These are phyloP conservation scores for Biscogniauxia sp. DNA, from an alignment of 2,329 filamentous ascomycete species.

Conservation along the genomic window DNA sequence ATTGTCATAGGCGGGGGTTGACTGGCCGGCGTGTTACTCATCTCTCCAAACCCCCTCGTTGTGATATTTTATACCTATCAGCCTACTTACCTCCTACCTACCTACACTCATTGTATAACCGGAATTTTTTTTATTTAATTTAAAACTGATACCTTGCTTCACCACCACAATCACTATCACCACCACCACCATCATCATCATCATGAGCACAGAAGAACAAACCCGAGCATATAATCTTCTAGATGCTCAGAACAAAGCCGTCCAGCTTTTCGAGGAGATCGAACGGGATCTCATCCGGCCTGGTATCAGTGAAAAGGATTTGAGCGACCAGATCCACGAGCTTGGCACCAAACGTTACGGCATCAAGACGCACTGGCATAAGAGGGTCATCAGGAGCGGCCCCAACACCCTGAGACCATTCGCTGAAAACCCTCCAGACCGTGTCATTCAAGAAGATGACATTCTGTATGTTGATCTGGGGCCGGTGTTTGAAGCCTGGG, in stretches of 20 bases:
- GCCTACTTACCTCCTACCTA: too few relatives aligned
- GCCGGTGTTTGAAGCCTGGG: constrained; percentile 51
- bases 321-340: constrained; percentile 47
- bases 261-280: constrained; percentile 46
- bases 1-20: too few relatives aligned
- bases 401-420: constrained; percentile 49
- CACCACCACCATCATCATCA: background rate
- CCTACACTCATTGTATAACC: too few relatives aligned
- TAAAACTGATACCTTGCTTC: too few relatives aligned
- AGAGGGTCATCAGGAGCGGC: constrained; percentile 48
- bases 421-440: constrained; percentile 48
- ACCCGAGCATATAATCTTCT: constrained; percentile 28
- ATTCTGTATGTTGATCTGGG: constrained; percentile 52
- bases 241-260: constrained; percentile 46
- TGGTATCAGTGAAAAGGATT: constrained; percentile 45
- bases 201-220: background rate
- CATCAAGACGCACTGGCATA: constrained; percentile 51
- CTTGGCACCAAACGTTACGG: constrained; percentile 40
- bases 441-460: constrained; percentile 45
- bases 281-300: constrained; percentile 43
- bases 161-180: too few relatives aligned
- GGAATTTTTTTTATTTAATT: too few relatives aligned
- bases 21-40: too few relatives aligned
- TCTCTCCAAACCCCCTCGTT: too few relatives aligned
- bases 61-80: too few relatives aligned